Conservation (phyloP, 257 asterid genomes). For the Phtheirospermum japonicum region DNA sequence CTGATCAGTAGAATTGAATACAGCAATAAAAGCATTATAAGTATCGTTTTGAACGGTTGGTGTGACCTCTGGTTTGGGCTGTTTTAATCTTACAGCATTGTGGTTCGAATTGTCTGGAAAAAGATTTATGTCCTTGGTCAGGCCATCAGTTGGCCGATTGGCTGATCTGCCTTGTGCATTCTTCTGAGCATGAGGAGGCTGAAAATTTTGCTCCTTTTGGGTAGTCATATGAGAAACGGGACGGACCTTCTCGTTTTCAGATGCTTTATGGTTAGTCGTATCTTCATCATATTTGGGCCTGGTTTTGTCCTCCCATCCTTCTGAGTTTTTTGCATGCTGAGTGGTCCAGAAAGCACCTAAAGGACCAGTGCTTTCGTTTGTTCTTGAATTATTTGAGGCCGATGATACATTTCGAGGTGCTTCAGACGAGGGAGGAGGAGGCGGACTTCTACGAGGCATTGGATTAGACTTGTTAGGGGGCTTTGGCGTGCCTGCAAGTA, state of each 20-base stretch:
- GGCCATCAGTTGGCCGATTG: conserved; percentile 29
- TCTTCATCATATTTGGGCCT: conserved; percentile 68
- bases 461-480: conserved; percentile 65
- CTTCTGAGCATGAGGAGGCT: conserved; percentile 15
- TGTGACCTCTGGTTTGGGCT: conserved; percentile 44
- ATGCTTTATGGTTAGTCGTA: conserved; percentile 32
- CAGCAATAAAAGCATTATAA: conserved; percentile 72
- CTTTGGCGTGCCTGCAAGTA: conserved; percentile 61
- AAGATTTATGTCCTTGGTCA: conserved; percentile 36
- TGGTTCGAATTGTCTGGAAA: conserved; percentile 46
- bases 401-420: conserved; percentile 49
- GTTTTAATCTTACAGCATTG: conserved; percentile 40
- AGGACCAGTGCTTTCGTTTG: conserved; percentile 47
- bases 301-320: conserved; percentile 44
- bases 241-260: conserved; percentile 40
- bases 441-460: conserved; percentile 89
- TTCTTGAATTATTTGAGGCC: conserved; percentile 43
- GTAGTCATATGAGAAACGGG: background rate
- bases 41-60: conserved; percentile 48
- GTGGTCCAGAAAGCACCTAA: conserved; percentile 93
- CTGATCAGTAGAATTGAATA: conserved; percentile 45
- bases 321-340: conserved; percentile 70
- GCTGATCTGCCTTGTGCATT: conserved; percentile 33
- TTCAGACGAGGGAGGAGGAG: conserved; percentile 74
- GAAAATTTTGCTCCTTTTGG: conserved; percentile 8